These are phyloP conservation scores for Amanita pseudoporphyria DNA, from an alignment of 768 basidiomycete genomes.

Conservation along the genomic window DNA sequence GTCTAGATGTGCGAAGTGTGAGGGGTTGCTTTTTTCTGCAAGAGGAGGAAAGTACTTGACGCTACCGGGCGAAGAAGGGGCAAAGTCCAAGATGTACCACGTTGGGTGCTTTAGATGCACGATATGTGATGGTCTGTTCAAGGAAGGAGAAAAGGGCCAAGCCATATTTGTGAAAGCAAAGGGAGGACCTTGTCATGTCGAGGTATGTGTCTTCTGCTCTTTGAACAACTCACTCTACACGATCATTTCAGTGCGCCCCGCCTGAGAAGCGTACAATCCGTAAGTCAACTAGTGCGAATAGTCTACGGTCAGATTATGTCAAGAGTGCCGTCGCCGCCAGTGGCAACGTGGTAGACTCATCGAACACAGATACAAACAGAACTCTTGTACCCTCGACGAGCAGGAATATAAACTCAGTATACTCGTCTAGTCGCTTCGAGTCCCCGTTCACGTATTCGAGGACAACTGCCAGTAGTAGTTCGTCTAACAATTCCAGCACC, in stretches of 20 bases:
- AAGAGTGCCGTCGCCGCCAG: conserved; percentile 1
- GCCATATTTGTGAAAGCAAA: conserved; percentile 63
- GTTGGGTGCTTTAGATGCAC: conserved; percentile 67
- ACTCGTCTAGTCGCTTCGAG: conserved; percentile 21
- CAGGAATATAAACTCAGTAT: conserved; percentile 5
- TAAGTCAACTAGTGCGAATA: conserved; percentile 20
- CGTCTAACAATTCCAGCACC: conserved; percentile 22
- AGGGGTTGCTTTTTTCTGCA: conserved; percentile 43
- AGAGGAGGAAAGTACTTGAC: conserved; percentile 60
- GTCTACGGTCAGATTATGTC: conserved; percentile 12
- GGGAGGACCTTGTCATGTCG: conserved; percentile 59
- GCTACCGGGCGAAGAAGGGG: conserved; percentile 45
- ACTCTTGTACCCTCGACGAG: neutral
- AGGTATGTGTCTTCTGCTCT: conserved; percentile 24
- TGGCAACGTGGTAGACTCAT: neutral
- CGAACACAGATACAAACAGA: neutral
- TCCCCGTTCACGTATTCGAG: conserved; percentile 13
- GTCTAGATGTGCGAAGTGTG: conserved; percentile 49
- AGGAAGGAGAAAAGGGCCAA: conserved; percentile 49
- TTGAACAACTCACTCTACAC: neutral
- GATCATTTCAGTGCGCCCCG: conserved; percentile 31
- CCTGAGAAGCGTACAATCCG: conserved; percentile 31
- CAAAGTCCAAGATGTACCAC: conserved; percentile 56
- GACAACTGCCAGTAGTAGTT: conserved; percentile 15
- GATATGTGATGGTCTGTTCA: conserved; percentile 55